phyloP scores from a whole-genome alignment of 1,284 basidiomycete genomes.

The Ustilago esculenta region DNA sequence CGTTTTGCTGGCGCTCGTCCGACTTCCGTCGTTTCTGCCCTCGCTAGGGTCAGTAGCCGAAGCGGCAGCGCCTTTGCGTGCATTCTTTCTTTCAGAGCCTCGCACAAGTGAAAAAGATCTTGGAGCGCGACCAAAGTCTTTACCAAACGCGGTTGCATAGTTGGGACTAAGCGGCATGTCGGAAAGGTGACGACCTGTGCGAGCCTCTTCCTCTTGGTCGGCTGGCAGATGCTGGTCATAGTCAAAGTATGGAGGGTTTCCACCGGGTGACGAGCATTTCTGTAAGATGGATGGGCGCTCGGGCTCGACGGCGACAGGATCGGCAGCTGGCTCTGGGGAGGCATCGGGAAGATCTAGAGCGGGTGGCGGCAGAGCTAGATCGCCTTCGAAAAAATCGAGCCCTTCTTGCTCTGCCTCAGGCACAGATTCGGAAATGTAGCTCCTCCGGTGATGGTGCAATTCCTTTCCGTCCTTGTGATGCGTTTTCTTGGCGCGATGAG shows the following conservation, averaged over 20 bases:
- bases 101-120: conserved; percentile 1
- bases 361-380: conserved; percentile 60
- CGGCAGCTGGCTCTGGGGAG: background rate
- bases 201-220: conserved; percentile 51
- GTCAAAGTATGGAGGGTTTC: conserved; percentile 2
- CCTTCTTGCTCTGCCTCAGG: conserved; percentile 22
- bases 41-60: background rate
- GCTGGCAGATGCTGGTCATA: conserved; percentile 29
- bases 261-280: conserved; percentile 5
- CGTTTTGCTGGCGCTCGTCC: background rate
- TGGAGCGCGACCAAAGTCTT: conserved; percentile 39
- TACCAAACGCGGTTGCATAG: conserved; percentile 39
- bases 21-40: background rate
- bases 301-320: background rate
- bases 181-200: conserved; percentile 59
- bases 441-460: conserved; percentile 3
- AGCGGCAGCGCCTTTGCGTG: background rate
- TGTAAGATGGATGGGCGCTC: background rate
- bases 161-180: conserved; percentile 63
- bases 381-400: conserved; percentile 48
- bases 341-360: conserved; percentile 50
- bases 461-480: conserved; percentile 2
- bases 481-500: conserved; percentile 14
- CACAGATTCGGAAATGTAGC: conserved; percentile 9
- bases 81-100: background rate